Base-by-base conservation (phyloP, 1,284 basidiomycete species). In the Naganishia sp. region DNA sequence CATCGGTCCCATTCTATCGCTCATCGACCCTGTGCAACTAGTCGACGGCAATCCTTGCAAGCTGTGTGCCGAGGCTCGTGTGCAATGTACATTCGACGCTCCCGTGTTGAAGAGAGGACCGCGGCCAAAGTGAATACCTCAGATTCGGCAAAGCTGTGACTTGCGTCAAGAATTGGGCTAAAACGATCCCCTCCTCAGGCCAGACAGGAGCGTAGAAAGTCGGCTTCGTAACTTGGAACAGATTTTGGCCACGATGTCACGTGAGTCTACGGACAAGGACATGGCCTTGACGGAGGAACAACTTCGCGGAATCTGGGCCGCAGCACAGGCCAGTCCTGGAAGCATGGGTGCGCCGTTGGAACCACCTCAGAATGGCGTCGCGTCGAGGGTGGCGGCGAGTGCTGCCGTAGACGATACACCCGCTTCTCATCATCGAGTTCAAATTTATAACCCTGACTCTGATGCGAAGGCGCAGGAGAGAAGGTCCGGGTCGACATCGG, bases 41-140 rank as follows among this genome's bases (percentile, higher is more conserved):
- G 73, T 73, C 52, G 71, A 73, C 39, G 67, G 70, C 10, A 70
- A 71, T 15, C 73, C 72, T 21, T 74, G 73, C 50, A 65, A 70
- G 43, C 72, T 72, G 61, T 74, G 73, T 54, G 64, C 71, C 21
- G 71, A 71, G 50, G 72, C 73, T 0, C 62, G 65, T 28, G 70
- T 71, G 13, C 68, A 68, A 21, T 74, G 73, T 57, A 74, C 73
- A 1, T 71, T 72, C 65, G 69, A 73, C 49, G 72, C 73, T 1
- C 73, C 73, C 9, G 71, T 74, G 13, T 53, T 74, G 45, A 74
- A 74, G 58, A 69, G 73, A 42, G 73, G 73, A 9, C 73, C 73
- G 2, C 47, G 73, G 25, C 73, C 73, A 61, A 71, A 72, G 72
- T 72, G 47, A 53, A 69, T 67, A 57, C 23, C 35, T 39, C 35